Percentiles rank a stretch among this genome's conserved stretches.
These are phyloP conservation scores for Fusarium zealandicum DNA, from an alignment of 2,329 filamentous ascomycete species.

Conservation along the genomic window DNA sequence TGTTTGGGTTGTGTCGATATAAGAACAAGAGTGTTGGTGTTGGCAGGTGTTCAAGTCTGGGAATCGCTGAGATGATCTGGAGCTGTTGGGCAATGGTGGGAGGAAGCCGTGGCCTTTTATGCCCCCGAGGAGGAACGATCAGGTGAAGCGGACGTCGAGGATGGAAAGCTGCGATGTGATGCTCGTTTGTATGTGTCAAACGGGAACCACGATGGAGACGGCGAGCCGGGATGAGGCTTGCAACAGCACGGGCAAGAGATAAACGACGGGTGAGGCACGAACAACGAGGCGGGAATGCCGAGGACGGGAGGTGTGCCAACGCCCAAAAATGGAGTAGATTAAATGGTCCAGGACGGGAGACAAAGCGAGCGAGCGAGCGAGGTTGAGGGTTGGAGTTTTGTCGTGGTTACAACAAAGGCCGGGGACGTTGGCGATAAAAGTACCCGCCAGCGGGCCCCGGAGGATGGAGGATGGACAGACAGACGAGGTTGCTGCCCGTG, in stretches of 20 bases:
- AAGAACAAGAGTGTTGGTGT: neutral
- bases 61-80: slow-evolving; percentile 12
- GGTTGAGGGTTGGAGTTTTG: slow-evolving; percentile 32
- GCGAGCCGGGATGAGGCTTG: slow-evolving; percentile 34
- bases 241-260: slow-evolving; percentile 34
- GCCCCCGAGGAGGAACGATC: slow-evolving; percentile 12
- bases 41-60: slow-evolving; percentile 5
- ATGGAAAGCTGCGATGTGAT: slow-evolving; percentile 21
- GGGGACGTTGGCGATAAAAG: slow-evolving; percentile 40
- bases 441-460: slow-evolving; percentile 34
- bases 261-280: slow-evolving; percentile 35
- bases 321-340: slow-evolving; percentile 34
- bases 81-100: slow-evolving; percentile 5
- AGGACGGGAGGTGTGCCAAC: slow-evolving; percentile 27
- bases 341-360: slow-evolving; percentile 36
- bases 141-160: slow-evolving; percentile 11
- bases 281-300: slow-evolving; percentile 38
- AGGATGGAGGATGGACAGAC: slow-evolving; percentile 12
- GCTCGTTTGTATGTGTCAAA: slow-evolving; percentile 36
- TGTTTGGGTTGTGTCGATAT: slow-evolving; percentile 2
- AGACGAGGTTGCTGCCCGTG: slow-evolving; percentile 29
- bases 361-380: slow-evolving; percentile 34
- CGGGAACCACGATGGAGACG: slow-evolving; percentile 27
- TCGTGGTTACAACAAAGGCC: slow-evolving; percentile 34
- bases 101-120: slow-evolving; percentile 29